Conservation (phyloP, 2,329 filamentous ascomycete genomes). For the Bipolaris zeicola region DNA sequence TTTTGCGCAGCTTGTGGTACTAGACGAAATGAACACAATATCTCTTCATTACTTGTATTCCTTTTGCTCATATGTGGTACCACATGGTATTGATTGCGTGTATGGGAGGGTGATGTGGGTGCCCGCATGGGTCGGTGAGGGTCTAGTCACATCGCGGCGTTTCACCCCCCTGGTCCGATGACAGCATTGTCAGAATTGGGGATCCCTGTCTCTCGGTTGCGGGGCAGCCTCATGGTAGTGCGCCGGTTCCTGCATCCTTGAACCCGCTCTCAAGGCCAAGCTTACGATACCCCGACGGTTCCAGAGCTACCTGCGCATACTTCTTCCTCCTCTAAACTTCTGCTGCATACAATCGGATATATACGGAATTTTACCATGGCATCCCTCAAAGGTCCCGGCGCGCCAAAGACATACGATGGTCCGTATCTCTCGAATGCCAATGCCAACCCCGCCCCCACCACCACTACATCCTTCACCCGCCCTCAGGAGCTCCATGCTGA, state of each 20-base stretch:
- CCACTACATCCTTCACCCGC: neutral
- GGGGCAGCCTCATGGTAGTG: constrained; percentile 18
- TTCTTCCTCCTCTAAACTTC: neutral
- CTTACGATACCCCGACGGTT: neutral
- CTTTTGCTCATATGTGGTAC: neutral
- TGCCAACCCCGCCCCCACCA: constrained; percentile 6
- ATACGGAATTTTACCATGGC: constrained; percentile 48
- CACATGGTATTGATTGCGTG: neutral
- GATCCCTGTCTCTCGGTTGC: constrained; percentile 22
- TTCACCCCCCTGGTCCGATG: constrained; percentile 17
- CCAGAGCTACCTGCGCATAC: constrained; percentile 2
- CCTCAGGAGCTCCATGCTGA: constrained; percentile 8
- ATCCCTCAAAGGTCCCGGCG: constrained; percentile 67
- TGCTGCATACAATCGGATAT: neutral
- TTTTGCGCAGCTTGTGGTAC: constrained; percentile 16
- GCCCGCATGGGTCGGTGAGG: neutral
- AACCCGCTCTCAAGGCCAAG: constrained; percentile 11
- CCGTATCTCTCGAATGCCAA: constrained; percentile 26
- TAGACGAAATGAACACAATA: constrained; percentile 24
- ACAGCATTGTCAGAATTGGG: constrained; percentile 16
- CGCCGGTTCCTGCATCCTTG: constrained; percentile 37
- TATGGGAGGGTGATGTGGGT: neutral
- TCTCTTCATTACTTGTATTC: constrained; percentile 2
- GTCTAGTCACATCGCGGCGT: constrained; percentile 1
- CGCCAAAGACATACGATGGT: constrained; percentile 64